Evolutionary conservation across 2,329 filamentous ascomycete species (phyloP), one percentile per base, ranked within the genome.

Genomic region (Penicillium glabrum): DNA sequence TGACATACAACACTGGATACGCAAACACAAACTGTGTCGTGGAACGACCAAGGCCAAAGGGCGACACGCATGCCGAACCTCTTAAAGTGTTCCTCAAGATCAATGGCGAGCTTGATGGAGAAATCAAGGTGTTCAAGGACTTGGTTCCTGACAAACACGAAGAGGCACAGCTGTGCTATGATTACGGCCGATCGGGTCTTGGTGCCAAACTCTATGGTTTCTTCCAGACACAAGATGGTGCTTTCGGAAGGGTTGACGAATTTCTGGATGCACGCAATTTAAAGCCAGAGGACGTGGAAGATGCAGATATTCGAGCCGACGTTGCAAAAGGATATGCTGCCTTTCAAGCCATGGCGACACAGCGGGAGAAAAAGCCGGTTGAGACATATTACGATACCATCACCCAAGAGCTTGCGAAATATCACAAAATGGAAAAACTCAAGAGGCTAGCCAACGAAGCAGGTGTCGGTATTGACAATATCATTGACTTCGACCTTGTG

Each of bases 401-500:
- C 29, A 60, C 50, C 11, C 24, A 41, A 19, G 60, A 51, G 2
- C 51, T 66, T 24, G 10, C 37, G 23, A 58, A 23, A 14, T 66
- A 61, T 45, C 48, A 61, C 43, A 53, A 39, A 31, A 63, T 63
- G 60, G 52, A 57, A 10, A 66, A 59, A 52, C 31, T 64, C 21
- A 66, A 66, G 49, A 41, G 10, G 23, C 61, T 66, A n/a, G 60
- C 39, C 5, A 50, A 53, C 6, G 57, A 64, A 57, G 62, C 53
- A 53, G 63, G 60, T 23, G 61, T 66, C 21, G 53, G 31, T 54
- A 51, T 66, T 11, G 62, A 66, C 21, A 3, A 57, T n/a, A 46
- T 66, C 10, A 45, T 66, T 46, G 59, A 66, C 27, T 63, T 59
- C 41, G 60, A 66, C 51, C 64, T 63, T 49, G 61, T 29, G 27